These are phyloP conservation scores for Gnomoniopsis smithogilvyi DNA, from an alignment of 2,329 filamentous ascomycete genomes.

Conservation along the genomic window DNA sequence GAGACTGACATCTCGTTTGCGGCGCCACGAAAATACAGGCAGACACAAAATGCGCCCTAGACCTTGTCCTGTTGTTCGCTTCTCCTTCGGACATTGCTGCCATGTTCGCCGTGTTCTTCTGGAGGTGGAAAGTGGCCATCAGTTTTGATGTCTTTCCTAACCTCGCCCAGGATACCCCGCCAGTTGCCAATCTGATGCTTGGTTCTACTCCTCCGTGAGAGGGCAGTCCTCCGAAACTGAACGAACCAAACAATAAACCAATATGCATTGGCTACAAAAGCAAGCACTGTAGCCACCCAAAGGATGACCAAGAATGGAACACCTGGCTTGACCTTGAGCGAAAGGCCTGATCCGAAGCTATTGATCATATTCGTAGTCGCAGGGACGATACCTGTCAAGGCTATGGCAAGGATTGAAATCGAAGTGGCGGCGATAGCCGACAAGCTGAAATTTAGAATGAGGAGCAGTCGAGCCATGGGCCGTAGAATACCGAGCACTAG, in stretches of 20 bases:
- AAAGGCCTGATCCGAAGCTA: slow-evolving; percentile 13
- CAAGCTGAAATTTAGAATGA: slow-evolving; percentile 12
- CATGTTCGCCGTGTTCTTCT: neutral
- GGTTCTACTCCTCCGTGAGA: slow-evolving; percentile 20
- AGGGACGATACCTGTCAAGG: slow-evolving; percentile 17
- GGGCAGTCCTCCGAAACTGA: slow-evolving; percentile 20
- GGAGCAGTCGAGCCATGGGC: slow-evolving; percentile 14
- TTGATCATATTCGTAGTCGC: slow-evolving; percentile 13
- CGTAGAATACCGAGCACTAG: slow-evolving; percentile 15
- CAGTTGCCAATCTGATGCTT: slow-evolving; percentile 22
- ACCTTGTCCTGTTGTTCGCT: no score
- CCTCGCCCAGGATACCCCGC: slow-evolving; percentile 21
- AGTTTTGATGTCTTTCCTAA: slow-evolving; percentile 19
- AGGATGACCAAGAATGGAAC: slow-evolving; percentile 19
- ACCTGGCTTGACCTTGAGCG: slow-evolving; percentile 17
- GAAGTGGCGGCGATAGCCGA: slow-evolving; percentile 13
- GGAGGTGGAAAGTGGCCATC: neutral
- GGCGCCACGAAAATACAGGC: no score
- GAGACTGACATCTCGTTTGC: no score
- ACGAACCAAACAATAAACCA: slow-evolving; percentile 26
- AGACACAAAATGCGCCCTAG: no score
- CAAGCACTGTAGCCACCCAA: slow-evolving; percentile 20
- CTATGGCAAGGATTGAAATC: slow-evolving; percentile 17
- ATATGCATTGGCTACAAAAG: slow-evolving; percentile 9
- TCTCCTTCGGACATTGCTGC: no score